phyloP scores from a whole-genome alignment of 768 basidiomycete species.

The Collybiopsis luxurians region DNA sequence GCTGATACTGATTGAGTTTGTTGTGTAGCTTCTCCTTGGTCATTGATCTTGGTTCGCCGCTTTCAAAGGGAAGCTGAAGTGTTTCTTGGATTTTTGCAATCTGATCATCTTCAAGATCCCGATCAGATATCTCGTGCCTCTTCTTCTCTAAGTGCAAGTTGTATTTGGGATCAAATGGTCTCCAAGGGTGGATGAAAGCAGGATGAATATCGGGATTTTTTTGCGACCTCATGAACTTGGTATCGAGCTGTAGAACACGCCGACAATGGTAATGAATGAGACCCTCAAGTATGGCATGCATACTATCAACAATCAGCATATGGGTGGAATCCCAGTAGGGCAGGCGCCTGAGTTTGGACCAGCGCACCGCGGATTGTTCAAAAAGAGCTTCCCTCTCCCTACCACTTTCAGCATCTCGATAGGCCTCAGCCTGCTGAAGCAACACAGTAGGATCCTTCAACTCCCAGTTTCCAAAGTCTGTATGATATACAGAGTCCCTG shows the following conservation, averaged over 20 bases:
- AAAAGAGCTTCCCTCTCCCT: conserved; percentile 8
- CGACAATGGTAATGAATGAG: conserved; percentile 1
- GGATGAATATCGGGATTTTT: not conserved
- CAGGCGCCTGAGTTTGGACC: conserved; percentile 17
- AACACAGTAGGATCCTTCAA: conserved; percentile 7
- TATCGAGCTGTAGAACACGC: not conserved
- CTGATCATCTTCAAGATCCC: not conserved
- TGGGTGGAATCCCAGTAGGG: conserved; percentile 24
- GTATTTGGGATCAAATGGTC: not conserved
- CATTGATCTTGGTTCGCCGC: not conserved
- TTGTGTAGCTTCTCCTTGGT: not conserved
- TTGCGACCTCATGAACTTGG: not conserved
- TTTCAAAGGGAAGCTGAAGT: not conserved
- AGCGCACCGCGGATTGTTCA: conserved; percentile 15
- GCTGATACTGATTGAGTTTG: not conserved
- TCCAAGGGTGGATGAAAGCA: not conserved
- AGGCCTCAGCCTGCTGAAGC: conserved; percentile 11
- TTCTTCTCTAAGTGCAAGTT: not conserved
- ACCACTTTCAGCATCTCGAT: conserved; percentile 6
- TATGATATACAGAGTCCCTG: not conserved
- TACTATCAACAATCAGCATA: conserved; percentile 19
- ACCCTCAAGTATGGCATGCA: conserved; percentile 24
- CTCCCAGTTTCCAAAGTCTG: conserved; percentile 17
- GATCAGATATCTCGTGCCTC: not conserved
- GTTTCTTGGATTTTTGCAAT: not conserved